These are phyloP conservation scores for Colletotrichum shisoi DNA, from an alignment of 2,329 filamentous ascomycete species.

Conservation along the genomic window DNA sequence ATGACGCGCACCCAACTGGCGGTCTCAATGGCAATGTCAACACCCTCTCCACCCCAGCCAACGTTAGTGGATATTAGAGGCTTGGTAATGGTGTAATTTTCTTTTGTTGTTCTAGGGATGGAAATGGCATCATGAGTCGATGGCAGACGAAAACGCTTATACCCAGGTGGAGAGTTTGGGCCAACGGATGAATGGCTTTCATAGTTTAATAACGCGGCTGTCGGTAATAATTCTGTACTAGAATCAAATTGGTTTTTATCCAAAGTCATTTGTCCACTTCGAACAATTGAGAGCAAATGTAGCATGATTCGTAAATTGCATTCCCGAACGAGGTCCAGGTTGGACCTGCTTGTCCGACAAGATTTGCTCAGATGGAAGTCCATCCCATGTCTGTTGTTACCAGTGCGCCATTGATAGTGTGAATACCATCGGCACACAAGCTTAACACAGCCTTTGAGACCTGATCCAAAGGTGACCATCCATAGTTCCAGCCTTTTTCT, in stretches of 20 bases:
- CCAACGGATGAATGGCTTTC: neutral
- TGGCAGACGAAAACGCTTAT: slow-evolving; percentile 37
- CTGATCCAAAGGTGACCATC: slow-evolving; percentile 26
- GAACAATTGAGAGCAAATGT: too few relatives aligned
- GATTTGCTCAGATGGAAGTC: slow-evolving; percentile 15
- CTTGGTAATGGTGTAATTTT: neutral
- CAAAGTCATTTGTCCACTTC: fast-evolving
- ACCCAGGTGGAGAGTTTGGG: slow-evolving; percentile 26
- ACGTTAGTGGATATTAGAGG: slow-evolving; percentile 27
- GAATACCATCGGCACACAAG: slow-evolving; percentile 28
- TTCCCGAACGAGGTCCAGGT: too few relatives aligned
- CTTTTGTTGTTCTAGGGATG: slow-evolving; percentile 25
- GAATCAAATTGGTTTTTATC: slow-evolving; percentile 11
- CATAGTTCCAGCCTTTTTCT: slow-evolving; percentile 24
- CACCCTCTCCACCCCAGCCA: slow-evolving; percentile 17
- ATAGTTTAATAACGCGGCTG: slow-evolving; percentile 18
- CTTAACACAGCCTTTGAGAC: slow-evolving; percentile 31
- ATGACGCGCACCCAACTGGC: slow-evolving; percentile 14
- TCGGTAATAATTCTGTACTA: slow-evolving; percentile 29
- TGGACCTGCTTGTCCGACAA: too few relatives aligned
- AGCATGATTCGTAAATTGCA: neutral
- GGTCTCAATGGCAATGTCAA: slow-evolving; percentile 23
- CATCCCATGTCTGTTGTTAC: slow-evolving; percentile 31
- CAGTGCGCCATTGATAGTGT: slow-evolving; percentile 31
- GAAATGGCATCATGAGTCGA: slow-evolving; percentile 20